Evolutionary conservation across 1,284 basidiomycete genomes (phyloP), one percentile per base, ranked within the genome.

Genomic region (Amylostereum areolatum): DNA sequence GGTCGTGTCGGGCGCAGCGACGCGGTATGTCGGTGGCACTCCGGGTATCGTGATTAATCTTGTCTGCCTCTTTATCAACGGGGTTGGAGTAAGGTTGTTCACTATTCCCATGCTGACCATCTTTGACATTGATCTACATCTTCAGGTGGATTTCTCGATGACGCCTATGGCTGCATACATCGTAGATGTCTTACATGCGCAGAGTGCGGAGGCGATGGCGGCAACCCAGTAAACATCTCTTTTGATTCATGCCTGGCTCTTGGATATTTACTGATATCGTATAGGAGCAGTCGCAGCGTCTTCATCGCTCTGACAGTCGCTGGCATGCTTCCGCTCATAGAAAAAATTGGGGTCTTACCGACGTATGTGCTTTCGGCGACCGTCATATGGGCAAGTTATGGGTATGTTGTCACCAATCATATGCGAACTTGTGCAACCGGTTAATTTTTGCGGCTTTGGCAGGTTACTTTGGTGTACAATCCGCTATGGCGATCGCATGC

Each of bases 131-230:
- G 25, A 24, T 10, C 32, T 65, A 12, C 55, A 59, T n/a, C 52
- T 61, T 43, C 45, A 70, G 76, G 72, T 71, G 50, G 74, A 66
- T 37, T 62, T 78, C 41, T 66, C 75, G 4, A 60, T 85, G 4
- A 71, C 72, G 0, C 77, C 80, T 0, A 58, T 70, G 0, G 73
- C 77, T 37, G 73, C 82, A 6, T 85, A 84, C 59, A 63, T 66
- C 27, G 75, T 85, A 10, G 83, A 85, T 54, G 62, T 77, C 10
- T 59, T 80, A 59, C 78, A 78, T 37, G 57, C 62, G 3, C 66
- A 71, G 12, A 77, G 77, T 49, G 78, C 80, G 1, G 80, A 85
- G 55, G 70, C 73, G 11, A 72, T 71, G 52, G 75, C 73, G 1
- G 75, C 71, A 0, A 65, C 63, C 33, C 62, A 59, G 75, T 74